These are phyloP conservation scores for Tetratostichococcus sp. DNA, from an alignment of 139 green algal genomes.

Conservation along the genomic window DNA sequence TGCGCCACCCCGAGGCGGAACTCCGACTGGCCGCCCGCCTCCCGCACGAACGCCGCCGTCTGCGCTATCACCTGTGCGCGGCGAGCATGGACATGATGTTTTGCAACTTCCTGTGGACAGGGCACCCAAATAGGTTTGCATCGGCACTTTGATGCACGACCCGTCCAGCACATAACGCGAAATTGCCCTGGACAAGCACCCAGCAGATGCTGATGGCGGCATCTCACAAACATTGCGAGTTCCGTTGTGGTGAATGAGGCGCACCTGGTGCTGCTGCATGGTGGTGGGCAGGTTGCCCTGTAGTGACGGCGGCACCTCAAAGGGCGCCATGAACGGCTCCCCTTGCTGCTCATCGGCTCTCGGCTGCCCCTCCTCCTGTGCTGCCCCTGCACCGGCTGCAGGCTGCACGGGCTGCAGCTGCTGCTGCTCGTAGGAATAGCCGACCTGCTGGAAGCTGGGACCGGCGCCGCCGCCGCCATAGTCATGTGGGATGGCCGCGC, in stretches of 20 bases:
- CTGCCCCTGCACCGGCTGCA: neutral
- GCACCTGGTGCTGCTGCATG: slow-evolving; percentile 17
- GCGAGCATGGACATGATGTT: neutral
- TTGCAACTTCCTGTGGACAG: neutral
- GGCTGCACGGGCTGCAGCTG: neutral
- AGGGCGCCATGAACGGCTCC: neutral
- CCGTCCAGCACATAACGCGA: neutral
- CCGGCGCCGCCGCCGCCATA: neutral
- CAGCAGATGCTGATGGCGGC: neutral
- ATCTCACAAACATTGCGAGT: neutral
- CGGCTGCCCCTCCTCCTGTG: neutral
- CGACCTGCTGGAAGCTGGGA: neutral
- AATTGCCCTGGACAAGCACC: neutral
- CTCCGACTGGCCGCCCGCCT: slow-evolving; percentile 57
- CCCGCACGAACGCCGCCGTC: slow-evolving; percentile 65
- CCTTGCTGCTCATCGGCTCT: neutral
- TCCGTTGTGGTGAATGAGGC: neutral
- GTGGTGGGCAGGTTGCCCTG: slow-evolving; percentile 3
- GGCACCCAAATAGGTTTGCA: neutral
- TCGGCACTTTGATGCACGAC: neutral
- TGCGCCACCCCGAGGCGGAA: slow-evolving; percentile 69
- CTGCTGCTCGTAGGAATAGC: neutral
- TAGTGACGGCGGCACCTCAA: slow-evolving; percentile 1
- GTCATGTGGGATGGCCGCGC: neutral
- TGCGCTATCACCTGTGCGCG: slow-evolving; percentile 50